Percentiles rank a stretch among this genome's conserved stretches.
Conservation (phyloP, 177 flowering plant species). For the Vitis hybrid region DNA sequence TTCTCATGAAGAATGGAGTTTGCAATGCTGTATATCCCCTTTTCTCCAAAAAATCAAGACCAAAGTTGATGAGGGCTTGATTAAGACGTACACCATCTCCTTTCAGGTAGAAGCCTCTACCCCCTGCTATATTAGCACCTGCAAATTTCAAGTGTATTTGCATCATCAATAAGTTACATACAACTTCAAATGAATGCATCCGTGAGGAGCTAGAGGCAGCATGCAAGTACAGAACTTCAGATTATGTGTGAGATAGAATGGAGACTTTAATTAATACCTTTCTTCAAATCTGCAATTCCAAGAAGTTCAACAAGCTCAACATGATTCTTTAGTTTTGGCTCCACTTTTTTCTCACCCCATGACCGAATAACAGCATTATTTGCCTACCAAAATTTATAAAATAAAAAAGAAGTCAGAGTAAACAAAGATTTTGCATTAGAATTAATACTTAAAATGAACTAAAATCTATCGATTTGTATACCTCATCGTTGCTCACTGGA, state of each 20-base stretch:
- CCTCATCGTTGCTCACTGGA: conserved; percentile 80
- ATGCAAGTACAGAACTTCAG: too few relatives aligned
- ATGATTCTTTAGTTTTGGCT: conserved; percentile 69
- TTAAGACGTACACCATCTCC: conserved; percentile 89
- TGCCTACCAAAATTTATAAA: conserved; percentile 43
- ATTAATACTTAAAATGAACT: not conserved
- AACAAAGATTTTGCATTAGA: too few relatives aligned
- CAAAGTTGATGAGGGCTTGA: conserved; percentile 87
- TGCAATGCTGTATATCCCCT: conserved; percentile 62
- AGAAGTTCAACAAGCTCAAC: conserved; percentile 97
- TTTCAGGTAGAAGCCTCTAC: conserved; percentile 87
- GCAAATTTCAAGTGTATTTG: conserved; percentile 1
- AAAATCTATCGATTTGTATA: conserved; percentile 14
- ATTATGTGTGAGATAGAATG: too few relatives aligned
- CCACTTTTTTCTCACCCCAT: conserved; percentile 77
- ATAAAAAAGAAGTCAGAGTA: not conserved
- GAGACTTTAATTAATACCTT: conserved; percentile 40
- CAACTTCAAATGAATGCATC: not conserved
- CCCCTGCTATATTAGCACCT: conserved; percentile 94
- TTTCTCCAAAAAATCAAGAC: conserved; percentile 65
- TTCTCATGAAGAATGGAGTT: conserved; percentile 95
- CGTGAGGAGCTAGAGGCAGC: not conserved
- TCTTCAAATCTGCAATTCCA: conserved; percentile 82
- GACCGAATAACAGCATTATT: conserved; percentile 68
- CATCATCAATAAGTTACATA: not conserved